phyloP scores from a whole-genome alignment of 179 eudicot species.

The Spinacia oleracea region DNA sequence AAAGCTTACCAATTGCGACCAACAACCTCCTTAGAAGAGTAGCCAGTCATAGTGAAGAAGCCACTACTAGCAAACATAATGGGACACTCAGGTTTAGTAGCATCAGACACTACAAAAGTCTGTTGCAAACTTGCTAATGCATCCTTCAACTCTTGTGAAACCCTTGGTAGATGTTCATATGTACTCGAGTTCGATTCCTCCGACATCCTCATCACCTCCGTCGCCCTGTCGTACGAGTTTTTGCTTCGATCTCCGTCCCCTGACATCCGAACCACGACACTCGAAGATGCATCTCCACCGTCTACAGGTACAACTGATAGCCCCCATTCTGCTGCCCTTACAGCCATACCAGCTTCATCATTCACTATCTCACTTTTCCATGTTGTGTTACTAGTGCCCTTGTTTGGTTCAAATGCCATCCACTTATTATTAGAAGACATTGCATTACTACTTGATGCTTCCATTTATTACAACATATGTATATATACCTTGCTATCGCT shows the following conservation, averaged over 20 bases:
- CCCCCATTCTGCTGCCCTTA: constrained; percentile 82
- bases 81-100: constrained; percentile 89
- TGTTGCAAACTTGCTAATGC: constrained; percentile 83
- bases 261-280: constrained; percentile 31
- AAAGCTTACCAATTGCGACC: constrained; percentile 85
- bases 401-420: constrained; percentile 52
- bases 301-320: constrained; percentile 37
- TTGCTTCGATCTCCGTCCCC: constrained; percentile 29
- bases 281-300: not conserved
- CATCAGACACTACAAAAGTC: constrained; percentile 96
- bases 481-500: not conserved
- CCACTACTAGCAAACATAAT: constrained; percentile 95
- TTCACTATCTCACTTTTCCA: not conserved
- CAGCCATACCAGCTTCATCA: constrained; percentile 41
- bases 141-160: constrained; percentile 86
- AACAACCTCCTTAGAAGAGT: constrained; percentile 72
- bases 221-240: constrained; percentile 32
- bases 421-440: constrained; percentile 32
- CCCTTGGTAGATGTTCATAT: constrained; percentile 44
- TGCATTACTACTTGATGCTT: constrained; percentile 22
- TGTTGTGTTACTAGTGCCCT: constrained; percentile 13
- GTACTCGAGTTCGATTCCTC: constrained; percentile 44
- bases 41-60: constrained; percentile 94
- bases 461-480: constrained; percentile 6
- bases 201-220: constrained; percentile 46